Base-by-base conservation (phyloP, 2,329 filamentous ascomycete species). In the Sclerotinia borealis region DNA sequence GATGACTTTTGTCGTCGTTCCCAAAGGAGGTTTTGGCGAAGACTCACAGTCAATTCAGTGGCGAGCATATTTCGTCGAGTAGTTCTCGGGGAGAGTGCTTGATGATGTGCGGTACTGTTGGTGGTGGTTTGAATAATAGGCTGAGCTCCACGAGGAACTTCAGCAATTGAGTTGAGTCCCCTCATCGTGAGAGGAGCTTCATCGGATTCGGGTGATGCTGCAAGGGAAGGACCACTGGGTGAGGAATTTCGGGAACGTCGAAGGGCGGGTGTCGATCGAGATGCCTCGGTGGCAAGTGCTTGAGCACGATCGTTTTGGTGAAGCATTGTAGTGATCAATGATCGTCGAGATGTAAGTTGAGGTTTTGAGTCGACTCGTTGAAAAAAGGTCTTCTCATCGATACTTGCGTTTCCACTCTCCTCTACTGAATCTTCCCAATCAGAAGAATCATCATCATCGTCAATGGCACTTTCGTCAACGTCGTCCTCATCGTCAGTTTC, bases 31-130 rank as follows among this genome's bases (percentile, higher is more conserved):
- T 97, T 91, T 70, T 92, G 90, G 27, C 95, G 87, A 4, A 99
- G 86, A 27, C 92, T 96, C 75, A 96, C 92, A 2, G 93, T 97
- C 61, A 99, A 81, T 78, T 99, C 95, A 0, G 91, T 96, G 10
- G 91, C 89, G 63, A 99, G 83, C 95, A 99, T 99, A 77, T 97
- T 96, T 65, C 93, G 86, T 59, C 95, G 86, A 0, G 93, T 97
- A 0, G 93, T 97, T 64, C 92, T 86, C 4, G 95, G 95, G 6
- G 95, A 98, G 68, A 96, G 83, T 1, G 92, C 90, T 34, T 87
- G 85, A 62, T 91, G 89, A 68, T 90, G 85, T 55, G 71, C 68
- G 34, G 67, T 67, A 7, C 79, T 79, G 63, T 87, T 87, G n/a
- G 83, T 83, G 25, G 88, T 84, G 17, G 86, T 88, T 73, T 88